Evolutionary conservation across 2,329 filamentous ascomycete species (phyloP), one percentile per base, ranked within the genome.

Genomic region (Penicillium sp.): DNA sequence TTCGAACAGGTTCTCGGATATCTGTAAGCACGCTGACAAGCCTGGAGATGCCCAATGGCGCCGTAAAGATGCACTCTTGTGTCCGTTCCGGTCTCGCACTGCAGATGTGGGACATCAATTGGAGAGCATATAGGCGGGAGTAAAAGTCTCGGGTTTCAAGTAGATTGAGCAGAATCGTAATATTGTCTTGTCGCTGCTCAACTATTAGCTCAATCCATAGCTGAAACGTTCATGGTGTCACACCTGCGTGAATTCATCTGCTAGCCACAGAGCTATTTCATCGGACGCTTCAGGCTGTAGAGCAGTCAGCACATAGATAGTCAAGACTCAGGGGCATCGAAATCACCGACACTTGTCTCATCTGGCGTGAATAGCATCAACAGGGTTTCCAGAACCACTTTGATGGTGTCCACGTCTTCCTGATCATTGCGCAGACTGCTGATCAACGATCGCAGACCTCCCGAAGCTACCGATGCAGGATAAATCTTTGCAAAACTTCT

Each of bases 401-500:
- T 95, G 67, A 95, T 87, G 4, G 95, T 98, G 70, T 98, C 93
- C 50, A 95, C 87, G 78, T 98, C 93, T 67, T 95, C 89, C 52
- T 83, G 83, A 79, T 98, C 93, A 66, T 89, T 90, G 58, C 83
- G 83, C 46, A 98, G 75, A 61, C 88, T 89, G 10, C 82, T 83
- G 58, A 98, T 97, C 49, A 98, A 78, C 49, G 88, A 89, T 55
- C 92, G 82, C 42, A 98, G 75, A n/a, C 91, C 89, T 33, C 90
- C 91, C 3, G 91, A 96, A 1, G 95, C 89, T 31, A 98, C 93
- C 6, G 91, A 95, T 12, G 95, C 95, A 32, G 93, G 95, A 63
- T 92, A 97, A 54, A 95, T 85, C 72, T 97, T 97, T 37, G 93
- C 89, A 70, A 98, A 97, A 73, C 91, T 96, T 61, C 95, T 83